A percentile compares a stretch with the other conserved stretches of the same genome.
phyloP scores from a whole-genome alignment of 352 stramenopile species.

The Pythium brassicae region DNA sequence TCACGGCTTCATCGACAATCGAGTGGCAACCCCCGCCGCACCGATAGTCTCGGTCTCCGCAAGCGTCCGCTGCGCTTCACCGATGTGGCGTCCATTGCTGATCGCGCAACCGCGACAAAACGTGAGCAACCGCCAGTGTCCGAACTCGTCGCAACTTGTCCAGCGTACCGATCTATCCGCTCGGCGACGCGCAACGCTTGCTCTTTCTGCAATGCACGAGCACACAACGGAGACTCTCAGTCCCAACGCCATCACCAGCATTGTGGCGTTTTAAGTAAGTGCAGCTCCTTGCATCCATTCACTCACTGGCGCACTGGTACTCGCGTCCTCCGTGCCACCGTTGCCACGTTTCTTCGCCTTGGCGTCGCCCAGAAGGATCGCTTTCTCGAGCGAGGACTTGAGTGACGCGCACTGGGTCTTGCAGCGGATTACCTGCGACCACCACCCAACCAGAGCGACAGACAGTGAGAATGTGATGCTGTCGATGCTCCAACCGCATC shows the following conservation, averaged over 20 bases:
- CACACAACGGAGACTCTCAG: background rate
- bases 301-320: constrained; percentile 7
- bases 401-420: constrained; percentile 40
- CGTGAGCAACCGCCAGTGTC: too few relatives aligned
- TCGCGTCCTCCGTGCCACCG: constrained; percentile 5
- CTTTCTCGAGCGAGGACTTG: constrained; percentile 54
- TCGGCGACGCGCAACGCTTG: constrained; percentile 39
- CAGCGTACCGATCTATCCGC: constrained; percentile 36
- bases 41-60: constrained; percentile 68
- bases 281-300: too few relatives aligned
- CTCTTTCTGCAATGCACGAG: constrained; percentile 22
- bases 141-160: background rate
- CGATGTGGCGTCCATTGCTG: constrained; percentile 64
- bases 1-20: background rate
- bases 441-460: background rate
- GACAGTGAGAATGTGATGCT: background rate
- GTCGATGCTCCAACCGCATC: background rate
- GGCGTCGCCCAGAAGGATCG: constrained; percentile 44
- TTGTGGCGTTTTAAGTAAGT: too few relatives aligned
- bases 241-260: background rate
- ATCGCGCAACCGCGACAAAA: background rate
- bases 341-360: constrained; percentile 20
- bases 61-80: constrained; percentile 68
- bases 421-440: constrained; percentile 28
- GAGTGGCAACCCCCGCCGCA: constrained; percentile 12